A percentile compares a stretch with the other conserved stretches of the same genome.
These are phyloP conservation scores for Ophidiomyces ophidiicola DNA, from an alignment of 2,329 filamentous ascomycete genomes.

Conservation along the genomic window DNA sequence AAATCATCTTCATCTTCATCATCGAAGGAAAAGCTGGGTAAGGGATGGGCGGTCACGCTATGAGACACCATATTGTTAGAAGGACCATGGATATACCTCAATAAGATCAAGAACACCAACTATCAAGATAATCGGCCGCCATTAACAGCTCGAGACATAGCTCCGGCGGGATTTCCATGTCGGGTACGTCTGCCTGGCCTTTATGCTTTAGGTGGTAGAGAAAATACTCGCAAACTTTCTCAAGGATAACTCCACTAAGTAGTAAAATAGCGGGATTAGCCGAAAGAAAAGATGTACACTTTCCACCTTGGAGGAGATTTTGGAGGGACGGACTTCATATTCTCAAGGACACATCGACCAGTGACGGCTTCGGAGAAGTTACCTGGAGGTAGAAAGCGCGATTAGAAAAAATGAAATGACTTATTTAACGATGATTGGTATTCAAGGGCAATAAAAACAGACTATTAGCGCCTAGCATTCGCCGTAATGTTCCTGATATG, in stretches of 20 bases:
- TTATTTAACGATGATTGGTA: background rate
- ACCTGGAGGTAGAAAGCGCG: conserved; percentile 29
- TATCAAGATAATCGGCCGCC: conserved; percentile 54
- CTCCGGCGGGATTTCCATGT: conserved; percentile 56
- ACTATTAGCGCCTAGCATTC: conserved; percentile 54
- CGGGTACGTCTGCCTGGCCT: conserved; percentile 47
- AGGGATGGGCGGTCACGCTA: too few species aligned
- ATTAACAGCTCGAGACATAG: conserved; percentile 53
- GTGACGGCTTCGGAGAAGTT: conserved; percentile 49
- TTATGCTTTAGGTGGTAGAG: conserved; percentile 56
- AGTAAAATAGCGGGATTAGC: background rate
- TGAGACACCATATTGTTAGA: too few species aligned
- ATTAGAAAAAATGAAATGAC: background rate
- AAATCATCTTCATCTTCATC: too few species aligned
- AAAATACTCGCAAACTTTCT: conserved; percentile 59
- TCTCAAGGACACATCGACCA: conserved; percentile 47
- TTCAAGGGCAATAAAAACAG: conserved; percentile 12
- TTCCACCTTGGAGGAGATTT: background rate
- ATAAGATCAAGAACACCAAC: conserved; percentile 12
- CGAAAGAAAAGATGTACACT: too few species aligned
- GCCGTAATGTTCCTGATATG: conserved; percentile 49
- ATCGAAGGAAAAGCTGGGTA: too few species aligned
- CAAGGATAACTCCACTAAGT: conserved; percentile 47
- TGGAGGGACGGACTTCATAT: conserved; percentile 40
- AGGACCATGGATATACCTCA: too few species aligned